Conservation (phyloP, 495 filamentous ascomycete species). For the Daldinia loculata region DNA sequence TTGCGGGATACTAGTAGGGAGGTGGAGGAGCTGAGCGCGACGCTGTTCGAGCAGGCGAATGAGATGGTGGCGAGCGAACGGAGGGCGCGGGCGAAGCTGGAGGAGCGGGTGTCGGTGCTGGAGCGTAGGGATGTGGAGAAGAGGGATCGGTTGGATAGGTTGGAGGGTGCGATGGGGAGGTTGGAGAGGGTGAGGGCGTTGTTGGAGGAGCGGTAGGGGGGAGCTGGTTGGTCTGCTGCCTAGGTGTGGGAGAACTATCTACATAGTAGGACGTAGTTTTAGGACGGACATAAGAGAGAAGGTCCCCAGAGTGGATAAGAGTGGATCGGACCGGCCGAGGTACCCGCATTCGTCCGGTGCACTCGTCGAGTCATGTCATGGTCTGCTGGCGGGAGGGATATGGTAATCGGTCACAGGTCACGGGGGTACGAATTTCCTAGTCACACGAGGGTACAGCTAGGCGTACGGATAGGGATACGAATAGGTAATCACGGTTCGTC, state of each 20-base stretch:
- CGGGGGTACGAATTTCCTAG: constrained; percentile 19
- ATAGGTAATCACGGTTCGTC: not conserved
- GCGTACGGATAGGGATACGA: constrained; percentile 12
- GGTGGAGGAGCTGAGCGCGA: constrained; percentile 87
- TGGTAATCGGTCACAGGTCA: constrained; percentile 18
- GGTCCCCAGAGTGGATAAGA: not conserved
- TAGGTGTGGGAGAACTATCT: no score
- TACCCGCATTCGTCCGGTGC: not conserved
- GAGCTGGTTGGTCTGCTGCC: no score
- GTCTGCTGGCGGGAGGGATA: not conserved
- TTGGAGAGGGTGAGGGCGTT: constrained; percentile 76
- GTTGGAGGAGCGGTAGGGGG: constrained; percentile 46
- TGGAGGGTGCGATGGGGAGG: constrained; percentile 82
- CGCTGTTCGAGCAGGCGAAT: constrained; percentile 92
- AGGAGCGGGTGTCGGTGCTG: constrained; percentile 74
- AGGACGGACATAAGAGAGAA: not conserved
- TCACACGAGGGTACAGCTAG: not conserved
- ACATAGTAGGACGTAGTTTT: no score
- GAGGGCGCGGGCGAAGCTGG: constrained; percentile 77
- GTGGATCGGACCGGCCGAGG: not conserved
- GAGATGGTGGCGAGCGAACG: constrained; percentile 96
- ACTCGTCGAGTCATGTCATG: constrained; percentile 13
- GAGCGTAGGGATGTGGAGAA: constrained; percentile 77
- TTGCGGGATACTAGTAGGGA: constrained; percentile 76
- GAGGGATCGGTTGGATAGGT: constrained; percentile 70